Conservation (phyloP, 495 filamentous ascomycete species). For the Aspergillus incahuasiensis region DNA sequence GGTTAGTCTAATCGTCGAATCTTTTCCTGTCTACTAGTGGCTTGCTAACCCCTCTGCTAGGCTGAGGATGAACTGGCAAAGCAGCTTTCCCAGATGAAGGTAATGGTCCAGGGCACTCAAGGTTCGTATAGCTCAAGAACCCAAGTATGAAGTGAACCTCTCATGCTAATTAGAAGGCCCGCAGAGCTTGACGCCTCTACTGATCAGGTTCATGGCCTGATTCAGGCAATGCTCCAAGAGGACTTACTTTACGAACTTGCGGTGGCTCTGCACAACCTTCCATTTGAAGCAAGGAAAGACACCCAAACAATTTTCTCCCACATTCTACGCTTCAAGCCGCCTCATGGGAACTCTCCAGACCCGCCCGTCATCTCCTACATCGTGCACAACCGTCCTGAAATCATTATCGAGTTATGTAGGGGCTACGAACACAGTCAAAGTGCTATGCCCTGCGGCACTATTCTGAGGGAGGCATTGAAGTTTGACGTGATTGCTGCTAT, state of each 20-base stretch:
- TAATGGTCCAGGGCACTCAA: constrained; percentile 77
- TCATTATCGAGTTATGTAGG: constrained; percentile 80
- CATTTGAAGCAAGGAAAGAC: constrained; percentile 92
- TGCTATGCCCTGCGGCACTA: constrained; percentile 86
- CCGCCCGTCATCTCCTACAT: constrained; percentile 82
- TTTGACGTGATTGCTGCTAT: constrained; percentile 83
- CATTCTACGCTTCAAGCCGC: constrained; percentile 73
- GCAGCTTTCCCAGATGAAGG: constrained; percentile 75
- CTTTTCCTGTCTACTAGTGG: constrained; percentile 21
- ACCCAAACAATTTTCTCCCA: constrained; percentile 86
- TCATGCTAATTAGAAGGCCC: constrained; percentile 3
- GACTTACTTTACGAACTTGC: constrained; percentile 83
- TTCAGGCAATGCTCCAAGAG: constrained; percentile 76
- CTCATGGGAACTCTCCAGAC: constrained; percentile 51
- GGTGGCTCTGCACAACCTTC: constrained; percentile 69
- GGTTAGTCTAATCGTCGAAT: constrained; percentile 31
- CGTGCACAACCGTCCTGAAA: constrained; percentile 76
- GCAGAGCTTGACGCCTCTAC: constrained; percentile 80
- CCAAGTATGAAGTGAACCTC: not conserved
- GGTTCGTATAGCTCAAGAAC: constrained; percentile 41
- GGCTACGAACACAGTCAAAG: constrained; percentile 89
- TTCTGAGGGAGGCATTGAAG: constrained; percentile 88
- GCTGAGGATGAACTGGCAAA: constrained; percentile 72
- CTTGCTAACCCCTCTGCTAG: constrained; percentile 35
- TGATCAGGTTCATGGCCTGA: constrained; percentile 76